These are phyloP conservation scores for Globisporangium heterothallicum DNA, from an alignment of 352 stramenopile genomes.

Conservation along the genomic window DNA sequence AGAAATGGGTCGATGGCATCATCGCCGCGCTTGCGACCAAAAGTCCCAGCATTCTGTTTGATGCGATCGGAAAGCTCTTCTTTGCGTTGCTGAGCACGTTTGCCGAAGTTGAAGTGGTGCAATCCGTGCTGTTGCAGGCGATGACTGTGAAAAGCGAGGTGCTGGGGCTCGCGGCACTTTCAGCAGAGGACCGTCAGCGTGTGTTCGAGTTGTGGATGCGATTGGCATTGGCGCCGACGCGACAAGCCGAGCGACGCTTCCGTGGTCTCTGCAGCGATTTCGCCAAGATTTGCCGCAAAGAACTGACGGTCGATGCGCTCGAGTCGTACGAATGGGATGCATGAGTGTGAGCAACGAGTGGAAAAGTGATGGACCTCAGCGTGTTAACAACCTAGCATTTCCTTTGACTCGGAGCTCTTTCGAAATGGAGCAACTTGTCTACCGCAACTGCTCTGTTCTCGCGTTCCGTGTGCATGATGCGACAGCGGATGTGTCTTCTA, in stretches of 20 bases:
- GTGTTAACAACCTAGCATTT: neutral
- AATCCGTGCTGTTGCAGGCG: conserved; percentile 24
- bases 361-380: no score
- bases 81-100: conserved; percentile 47
- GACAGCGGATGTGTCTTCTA: no score
- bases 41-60: conserved; percentile 53
- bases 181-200: conserved; percentile 38
- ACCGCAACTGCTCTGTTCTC: no score
- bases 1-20: conserved; percentile 47
- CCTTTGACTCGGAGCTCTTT: no score
- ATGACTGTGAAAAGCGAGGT: conserved; percentile 26
- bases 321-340: conserved; percentile 42
- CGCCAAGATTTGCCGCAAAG: conserved; percentile 71
- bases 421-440: neutral
- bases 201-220: conserved; percentile 52
- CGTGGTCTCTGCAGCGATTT: conserved; percentile 57
- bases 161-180: conserved; percentile 35
- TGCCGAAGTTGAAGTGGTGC: conserved; percentile 25
- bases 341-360: conserved; percentile 3
- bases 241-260: conserved; percentile 50
- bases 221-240: conserved; percentile 44
- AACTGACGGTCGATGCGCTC: conserved; percentile 49
- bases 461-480: no score
- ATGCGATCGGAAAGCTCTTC: conserved; percentile 44
- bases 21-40: conserved; percentile 43